Base-by-base conservation (phyloP, 768 basidiomycete species). In the Leccinum broughii region DNA sequence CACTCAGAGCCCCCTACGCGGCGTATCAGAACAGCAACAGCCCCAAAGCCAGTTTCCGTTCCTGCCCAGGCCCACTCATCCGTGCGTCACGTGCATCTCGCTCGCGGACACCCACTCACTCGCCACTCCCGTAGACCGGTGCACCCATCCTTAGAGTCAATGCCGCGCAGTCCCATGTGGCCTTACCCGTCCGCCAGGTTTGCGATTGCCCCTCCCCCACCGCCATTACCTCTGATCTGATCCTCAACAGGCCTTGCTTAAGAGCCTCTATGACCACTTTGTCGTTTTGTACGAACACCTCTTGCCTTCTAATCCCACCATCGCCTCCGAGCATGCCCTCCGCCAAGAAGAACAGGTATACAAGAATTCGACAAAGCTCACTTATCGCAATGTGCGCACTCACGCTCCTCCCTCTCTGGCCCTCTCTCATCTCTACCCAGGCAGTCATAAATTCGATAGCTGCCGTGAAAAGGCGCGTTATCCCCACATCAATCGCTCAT, bases 301-400 rank as follows among this genome's bases (percentile, higher is more conserved):
- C 51, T 73, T 83, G 3, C 73, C 83, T 3, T 59, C 73, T 14
- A 79, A 87, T 60, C 86, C 89, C 0, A 76, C 79, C 24, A 71
- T 95, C 20, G 89, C 92, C 0, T 76, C 86, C 0, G 86, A 92
- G 56, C 90, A 96, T 75, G 86, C 94, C 4, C 80, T 93, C 10
- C 82, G 77, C 53, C 93, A 96, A 67, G 94, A 96, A 68, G 83
- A 84, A 35, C 88, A 93, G 60, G 80, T 93, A 0, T 94, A 93
- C 74, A 79, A 78, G 26, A 85, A 84, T 62, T 84, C 89, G 0
- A 88, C 80, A 55, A 93, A 91, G 73, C 71, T 84, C 51, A 92
- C 92, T 0, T 96, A 96, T 73, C 89, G 92, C 54, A 89, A 90
- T 77, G 92, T 91, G 69, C 63, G 84, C 67, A 46, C 37, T 28